Conservation (phyloP, 139 green algal species). For the Desmodesmus armatus region DNA sequence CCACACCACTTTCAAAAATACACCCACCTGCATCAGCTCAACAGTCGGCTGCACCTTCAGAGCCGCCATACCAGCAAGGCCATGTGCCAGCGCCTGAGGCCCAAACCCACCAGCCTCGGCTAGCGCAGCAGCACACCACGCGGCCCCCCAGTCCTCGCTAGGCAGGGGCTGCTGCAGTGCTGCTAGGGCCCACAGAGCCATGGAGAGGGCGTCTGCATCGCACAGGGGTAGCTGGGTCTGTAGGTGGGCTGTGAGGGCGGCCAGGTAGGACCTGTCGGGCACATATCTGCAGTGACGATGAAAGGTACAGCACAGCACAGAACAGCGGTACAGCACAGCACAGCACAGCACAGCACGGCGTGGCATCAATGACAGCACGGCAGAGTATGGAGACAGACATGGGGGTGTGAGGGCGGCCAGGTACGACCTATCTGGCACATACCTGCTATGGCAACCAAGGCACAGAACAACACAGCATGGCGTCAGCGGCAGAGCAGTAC, state of each 20-base stretch:
- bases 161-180: constrained; percentile 1
- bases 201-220: not conserved
- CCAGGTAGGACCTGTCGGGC: constrained; percentile 2
- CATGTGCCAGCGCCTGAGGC: not conserved
- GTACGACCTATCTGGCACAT: no score
- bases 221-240: not conserved
- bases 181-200: not conserved
- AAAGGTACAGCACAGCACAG: no score
- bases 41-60: constrained; percentile 1
- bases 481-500: no score
- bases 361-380: no score
- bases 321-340: no score
- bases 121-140: constrained; percentile 14
- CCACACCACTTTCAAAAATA: no score
- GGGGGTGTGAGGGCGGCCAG: no score
- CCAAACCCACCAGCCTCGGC: not conserved
- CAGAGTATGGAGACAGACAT: no score
- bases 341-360: no score
- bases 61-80: not conserved
- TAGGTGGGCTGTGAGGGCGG: not conserved
- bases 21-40: constrained; percentile 28
- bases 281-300: constrained; percentile 20
- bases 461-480: no score
- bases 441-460: no score
- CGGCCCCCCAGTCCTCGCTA: not conserved